A percentile compares a stretch with the other conserved stretches of the same genome.
Conservation (phyloP, 495 filamentous ascomycete genomes). For the Evernia prunastri region DNA sequence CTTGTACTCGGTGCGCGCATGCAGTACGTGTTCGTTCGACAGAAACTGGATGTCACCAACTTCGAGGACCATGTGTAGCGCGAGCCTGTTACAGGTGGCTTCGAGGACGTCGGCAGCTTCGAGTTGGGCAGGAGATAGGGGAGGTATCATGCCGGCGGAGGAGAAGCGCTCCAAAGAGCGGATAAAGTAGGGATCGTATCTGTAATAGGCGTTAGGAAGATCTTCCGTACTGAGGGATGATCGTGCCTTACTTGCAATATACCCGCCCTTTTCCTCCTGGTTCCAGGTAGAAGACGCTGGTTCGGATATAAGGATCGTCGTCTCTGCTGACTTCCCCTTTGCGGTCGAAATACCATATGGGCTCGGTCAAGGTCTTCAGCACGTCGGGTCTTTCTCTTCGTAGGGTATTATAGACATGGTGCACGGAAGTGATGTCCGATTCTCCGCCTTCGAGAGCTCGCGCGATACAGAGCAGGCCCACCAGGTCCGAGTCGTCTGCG, state of each 20-base stretch:
- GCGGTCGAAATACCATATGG: constrained; percentile 91
- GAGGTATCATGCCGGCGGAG: constrained; percentile 58
- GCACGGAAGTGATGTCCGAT: constrained; percentile 70
- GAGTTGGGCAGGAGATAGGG: constrained; percentile 55
- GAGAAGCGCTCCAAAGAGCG: constrained; percentile 61
- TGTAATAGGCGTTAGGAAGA: constrained; percentile 25
- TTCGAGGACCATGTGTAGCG: constrained; percentile 71
- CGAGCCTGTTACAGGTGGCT: constrained; percentile 54
- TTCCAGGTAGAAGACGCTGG: constrained; percentile 63
- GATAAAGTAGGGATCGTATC: constrained; percentile 79
- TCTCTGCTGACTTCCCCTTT: constrained; percentile 76
- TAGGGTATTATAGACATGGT: constrained; percentile 77
- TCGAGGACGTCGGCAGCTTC: constrained; percentile 62
- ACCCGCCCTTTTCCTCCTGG: constrained; percentile 43
- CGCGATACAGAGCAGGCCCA: constrained; percentile 78
- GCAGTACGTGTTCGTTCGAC: constrained; percentile 60
- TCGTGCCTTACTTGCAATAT: constrained; percentile 45
- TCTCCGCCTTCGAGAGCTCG: constrained; percentile 77
- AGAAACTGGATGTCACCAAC: constrained; percentile 77
- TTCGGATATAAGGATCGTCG: constrained; percentile 68
- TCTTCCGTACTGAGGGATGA: too few relatives aligned
- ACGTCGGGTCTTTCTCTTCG: constrained; percentile 72
- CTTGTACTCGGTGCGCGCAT: constrained; percentile 60
- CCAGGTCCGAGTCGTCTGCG: constrained; percentile 73
- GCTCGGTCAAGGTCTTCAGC: constrained; percentile 62